A percentile compares a stretch with the other conserved stretches of the same genome.
Conservation (phyloP, 2,329 filamentous ascomycete genomes). For the Aspergillus terreus region DNA sequence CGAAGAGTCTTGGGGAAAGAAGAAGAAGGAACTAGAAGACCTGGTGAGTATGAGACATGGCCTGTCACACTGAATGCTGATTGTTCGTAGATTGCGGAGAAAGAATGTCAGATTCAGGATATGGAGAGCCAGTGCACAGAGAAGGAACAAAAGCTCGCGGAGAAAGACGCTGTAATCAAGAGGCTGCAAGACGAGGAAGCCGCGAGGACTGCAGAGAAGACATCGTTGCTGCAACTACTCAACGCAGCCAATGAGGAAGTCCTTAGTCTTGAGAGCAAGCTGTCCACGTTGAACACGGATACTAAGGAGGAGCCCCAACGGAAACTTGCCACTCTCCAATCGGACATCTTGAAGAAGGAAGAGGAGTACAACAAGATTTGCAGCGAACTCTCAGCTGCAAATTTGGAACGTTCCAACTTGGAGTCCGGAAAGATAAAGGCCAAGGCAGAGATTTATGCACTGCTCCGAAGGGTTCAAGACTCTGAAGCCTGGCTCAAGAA, state of each 20-base stretch:
- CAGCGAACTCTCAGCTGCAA: slow-evolving; percentile 10
- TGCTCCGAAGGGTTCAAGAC: slow-evolving; percentile 23
- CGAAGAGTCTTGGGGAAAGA: slow-evolving; percentile 10
- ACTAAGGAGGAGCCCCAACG: slow-evolving; percentile 9
- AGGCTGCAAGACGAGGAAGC: slow-evolving; percentile 20
- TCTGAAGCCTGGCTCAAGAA: slow-evolving; percentile 21
- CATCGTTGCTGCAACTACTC: slow-evolving; percentile 16
- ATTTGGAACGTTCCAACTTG: slow-evolving; percentile 13
- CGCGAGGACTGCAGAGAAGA: slow-evolving; percentile 12
- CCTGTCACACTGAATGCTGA: slow-evolving; percentile 10
- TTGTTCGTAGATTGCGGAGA: slow-evolving; percentile 16
- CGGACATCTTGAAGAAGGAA: slow-evolving; percentile 20
- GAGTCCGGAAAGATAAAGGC: slow-evolving; percentile 19
- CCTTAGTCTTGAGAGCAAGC: slow-evolving; percentile 17
- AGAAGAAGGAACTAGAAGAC: slow-evolving; percentile 10
- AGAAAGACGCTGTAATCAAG: slow-evolving; percentile 17
- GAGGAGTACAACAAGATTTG: slow-evolving; percentile 23
- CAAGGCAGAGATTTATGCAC: slow-evolving; percentile 21
- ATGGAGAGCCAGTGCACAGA: slow-evolving; percentile 14
- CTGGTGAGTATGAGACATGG: slow-evolving; percentile 15
- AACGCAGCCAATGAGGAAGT: slow-evolving; percentile 19
- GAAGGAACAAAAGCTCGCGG: slow-evolving; percentile 7
- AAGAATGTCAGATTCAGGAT: slow-evolving; percentile 15
- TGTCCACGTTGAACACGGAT: slow-evolving; percentile 7
- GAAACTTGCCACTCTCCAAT: slow-evolving; percentile 13